These are phyloP conservation scores for Eragrostis curvula DNA, from an alignment of 176 grass and related monocot genomes.

Conservation along the genomic window DNA sequence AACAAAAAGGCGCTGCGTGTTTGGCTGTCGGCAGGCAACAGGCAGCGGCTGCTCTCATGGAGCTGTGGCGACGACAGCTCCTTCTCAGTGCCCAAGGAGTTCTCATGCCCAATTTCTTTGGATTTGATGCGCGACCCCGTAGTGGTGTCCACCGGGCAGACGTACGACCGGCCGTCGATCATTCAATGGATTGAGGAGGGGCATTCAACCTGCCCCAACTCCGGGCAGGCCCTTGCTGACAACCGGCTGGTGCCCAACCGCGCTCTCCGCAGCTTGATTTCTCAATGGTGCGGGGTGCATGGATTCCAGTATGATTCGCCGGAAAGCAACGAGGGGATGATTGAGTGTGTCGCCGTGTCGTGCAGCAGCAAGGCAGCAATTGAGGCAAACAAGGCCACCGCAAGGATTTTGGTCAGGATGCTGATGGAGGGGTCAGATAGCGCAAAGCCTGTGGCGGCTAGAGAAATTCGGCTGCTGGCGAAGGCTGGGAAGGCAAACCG, in stretches of 20 bases:
- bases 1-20: slow-evolving; percentile 31
- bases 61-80: slow-evolving; percentile 66
- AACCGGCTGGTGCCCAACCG: slow-evolving; percentile 63
- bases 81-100: slow-evolving; percentile 86
- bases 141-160: slow-evolving; percentile 87
- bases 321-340: slow-evolving; percentile 62
- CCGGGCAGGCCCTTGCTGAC: slow-evolving; percentile 64
- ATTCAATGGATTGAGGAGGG: slow-evolving; percentile 95
- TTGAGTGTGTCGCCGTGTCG: slow-evolving; percentile 55
- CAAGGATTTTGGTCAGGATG: slow-evolving; percentile 69
- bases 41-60: slow-evolving; percentile 59
- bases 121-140: slow-evolving; percentile 91
- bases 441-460: slow-evolving; percentile 58
- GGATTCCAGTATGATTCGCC: slow-evolving; percentile 77
- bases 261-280: slow-evolving; percentile 80
- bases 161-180: slow-evolving; percentile 88
- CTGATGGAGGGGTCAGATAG: slow-evolving; percentile 55
- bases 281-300: slow-evolving; percentile 74
- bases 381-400: slow-evolving; percentile 68
- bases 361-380: slow-evolving; percentile 75
- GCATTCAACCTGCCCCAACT: slow-evolving; percentile 91
- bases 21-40: slow-evolving; percentile 36
- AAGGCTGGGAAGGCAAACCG: slow-evolving; percentile 86
- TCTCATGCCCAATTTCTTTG: slow-evolving; percentile 92
- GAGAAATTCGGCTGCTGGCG: slow-evolving; percentile 82